These are phyloP conservation scores for Bertia moriformis DNA, from an alignment of 2,329 filamentous ascomycete species.

Conservation along the genomic window DNA sequence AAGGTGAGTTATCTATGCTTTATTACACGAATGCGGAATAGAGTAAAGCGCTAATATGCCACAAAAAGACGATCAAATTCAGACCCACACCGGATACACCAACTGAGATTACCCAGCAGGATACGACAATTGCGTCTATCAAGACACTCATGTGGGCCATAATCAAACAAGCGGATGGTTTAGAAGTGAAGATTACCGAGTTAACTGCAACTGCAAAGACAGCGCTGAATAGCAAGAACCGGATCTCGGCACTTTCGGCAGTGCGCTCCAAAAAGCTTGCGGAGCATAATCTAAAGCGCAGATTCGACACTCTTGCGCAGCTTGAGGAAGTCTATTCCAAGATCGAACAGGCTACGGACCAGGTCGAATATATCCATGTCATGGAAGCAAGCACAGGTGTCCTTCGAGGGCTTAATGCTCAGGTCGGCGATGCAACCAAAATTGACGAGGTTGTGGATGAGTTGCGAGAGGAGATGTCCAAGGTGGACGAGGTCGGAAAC, in stretches of 20 bases:
- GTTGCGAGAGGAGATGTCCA: conserved; percentile 1
- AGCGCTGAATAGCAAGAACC: background rate
- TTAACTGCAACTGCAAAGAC: background rate
- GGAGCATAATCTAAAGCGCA: background rate
- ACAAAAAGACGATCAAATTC: conserved; percentile 1
- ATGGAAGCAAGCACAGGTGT: conserved; percentile 1
- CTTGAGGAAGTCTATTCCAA: conserved; percentile 1
- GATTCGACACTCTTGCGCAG: background rate
- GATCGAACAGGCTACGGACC: background rate
- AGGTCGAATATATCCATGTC: background rate
- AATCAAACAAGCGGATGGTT: background rate
- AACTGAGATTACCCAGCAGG: background rate
- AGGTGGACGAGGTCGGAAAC: background rate
- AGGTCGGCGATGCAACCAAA: background rate
- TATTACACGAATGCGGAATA: background rate
- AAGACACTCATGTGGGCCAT: background rate
- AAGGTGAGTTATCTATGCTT: background rate
- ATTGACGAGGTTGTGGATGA: background rate
- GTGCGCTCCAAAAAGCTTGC: background rate
- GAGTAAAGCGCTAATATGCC: background rate
- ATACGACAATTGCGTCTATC: background rate
- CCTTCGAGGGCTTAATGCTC: background rate
- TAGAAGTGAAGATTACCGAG: background rate
- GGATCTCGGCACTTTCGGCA: background rate
- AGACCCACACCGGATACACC: background rate